Base-by-base conservation (phyloP, 2,329 filamentous ascomycete genomes). In the Diplocarpon rosae region DNA sequence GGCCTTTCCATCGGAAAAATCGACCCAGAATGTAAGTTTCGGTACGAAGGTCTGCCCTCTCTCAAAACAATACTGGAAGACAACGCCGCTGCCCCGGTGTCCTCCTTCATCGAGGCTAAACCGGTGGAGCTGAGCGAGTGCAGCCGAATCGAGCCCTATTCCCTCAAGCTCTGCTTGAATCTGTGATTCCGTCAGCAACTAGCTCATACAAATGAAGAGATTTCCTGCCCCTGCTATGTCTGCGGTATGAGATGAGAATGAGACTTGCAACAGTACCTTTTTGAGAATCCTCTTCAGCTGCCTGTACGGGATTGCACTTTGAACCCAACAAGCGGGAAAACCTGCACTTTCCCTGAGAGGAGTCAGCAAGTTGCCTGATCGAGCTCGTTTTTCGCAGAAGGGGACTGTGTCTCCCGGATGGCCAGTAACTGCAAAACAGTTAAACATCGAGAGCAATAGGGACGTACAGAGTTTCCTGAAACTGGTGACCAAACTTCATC, bases 201-300 rank as follows among this genome's bases (percentile, higher is more conserved):
- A 30, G 13, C 12, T 24, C 9, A 16, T 29, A 38, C n/a, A 24
- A 8, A 5, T 15, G 27, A 30, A 10, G 13, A 24, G 20, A 24
- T 7, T 7, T 7, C 20, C 3, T 7, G 20, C 3, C 20, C 20
- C 20, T 3, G 20, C 20, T 3, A 24, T 3, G 20, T 24, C 20
- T n/a, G n/a, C n/a, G n/a, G n/a, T n/a, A n/a, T n/a, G 20, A 24
- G 20, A 24, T 3, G 20, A 24, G 20, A 24, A 24, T 7, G 7
- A 24, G 20, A 24, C 20, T 24, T 24, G 4, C 20, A 4, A 39
- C 17, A 39, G 20, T 13, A 93, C 80, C 59, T 80, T 81, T 60
- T 89, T 90, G 60, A 94, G 81, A 64, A 84, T 85, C 67, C 93
- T 94, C 65, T 94, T 94, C 45, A 94, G 74, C 63, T 87, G 77